Evolutionary conservation across 805 yeast species (phyloP), one percentile per base, ranked within the genome.

Genomic region (Candida manassasensis): DNA sequence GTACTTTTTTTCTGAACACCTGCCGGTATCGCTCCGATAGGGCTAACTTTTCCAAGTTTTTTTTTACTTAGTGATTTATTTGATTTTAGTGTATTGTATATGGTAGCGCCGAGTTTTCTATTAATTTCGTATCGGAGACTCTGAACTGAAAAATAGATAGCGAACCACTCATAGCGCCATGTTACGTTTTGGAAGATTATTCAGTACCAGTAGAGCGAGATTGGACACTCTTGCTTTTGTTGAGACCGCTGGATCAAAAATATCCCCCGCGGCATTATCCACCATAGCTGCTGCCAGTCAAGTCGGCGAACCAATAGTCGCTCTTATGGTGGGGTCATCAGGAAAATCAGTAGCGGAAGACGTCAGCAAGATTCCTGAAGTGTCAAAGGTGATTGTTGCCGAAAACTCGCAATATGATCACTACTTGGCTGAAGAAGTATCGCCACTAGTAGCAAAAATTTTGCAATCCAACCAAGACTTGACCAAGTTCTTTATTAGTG

Each of bases 221-320:
- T 47, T 56, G 22, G 50, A 66, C 18, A 87, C 96, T 1, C 69
- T 89, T 51, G 83, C 94, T 1, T 77, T 84, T 43, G 61, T 88
- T 24, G 97, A 89, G 62, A 57, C 77, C 3, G 58, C 69, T 4
- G 76, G 75, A 13, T 68, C 75, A 11, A 57, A 66, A 19, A 60
- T 85, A 35, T 61, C 83, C 2, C 76, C 93, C 9, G 75, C 84
- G 4, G 75, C 95, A 4, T 68, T 86, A 40, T 77, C 86, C 14
- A 71, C 89, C 1, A 54, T 89, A 22, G 65, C 77, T 9, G 97
- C 97, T 9, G 96, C 97, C 13, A 59, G 62, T 35, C 71, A 79
- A 48, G 61, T 89, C 29, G 85, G 87, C 6, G 74, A 80, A 50
- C 90, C 95, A 28, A 69, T 90, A 32, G 79, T 84, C n/a, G 95